Percentiles rank a stretch among this genome's conserved stretches.
Evolutionary conservation across 805 yeast species (phyloP).

Genomic region (Debaryomyces maramus): DNA sequence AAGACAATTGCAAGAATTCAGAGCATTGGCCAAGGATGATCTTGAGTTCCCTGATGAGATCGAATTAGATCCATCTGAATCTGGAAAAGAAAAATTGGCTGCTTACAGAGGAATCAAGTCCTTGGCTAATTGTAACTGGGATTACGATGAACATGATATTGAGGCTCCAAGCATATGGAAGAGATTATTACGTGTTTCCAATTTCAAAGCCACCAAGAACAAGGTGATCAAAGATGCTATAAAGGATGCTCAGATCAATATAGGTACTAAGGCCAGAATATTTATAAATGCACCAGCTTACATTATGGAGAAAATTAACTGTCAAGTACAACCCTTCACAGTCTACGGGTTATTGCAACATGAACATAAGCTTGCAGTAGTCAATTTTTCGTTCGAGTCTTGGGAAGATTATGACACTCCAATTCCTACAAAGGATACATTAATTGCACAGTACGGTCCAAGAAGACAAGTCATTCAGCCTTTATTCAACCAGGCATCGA

Average conservation of each 20-base stretch:
- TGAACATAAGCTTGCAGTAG: conserved; percentile 83
- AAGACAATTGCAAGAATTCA: conserved; percentile 67
- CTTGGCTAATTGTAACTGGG: conserved; percentile 81
- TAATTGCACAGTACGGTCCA: conserved; percentile 90
- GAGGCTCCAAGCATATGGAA: conserved; percentile 78
- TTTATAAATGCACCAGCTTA: conserved; percentile 56
- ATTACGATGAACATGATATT: conserved; percentile 76
- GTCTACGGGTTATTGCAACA: conserved; percentile 76
- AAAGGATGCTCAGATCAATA: conserved; percentile 39
- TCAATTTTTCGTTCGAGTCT: conserved; percentile 76
- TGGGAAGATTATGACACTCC: conserved; percentile 92
- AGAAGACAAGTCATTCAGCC: conserved; percentile 85
- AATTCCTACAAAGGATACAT: conserved; percentile 74
- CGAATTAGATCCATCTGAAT: conserved; percentile 73
- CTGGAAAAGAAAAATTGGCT: conserved; percentile 71
- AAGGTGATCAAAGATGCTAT: conserved; percentile 61
- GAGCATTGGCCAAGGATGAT: conserved; percentile 75
- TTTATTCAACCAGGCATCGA: conserved; percentile 73
- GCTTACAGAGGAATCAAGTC: conserved; percentile 88
- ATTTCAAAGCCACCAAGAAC: conserved; percentile 74
- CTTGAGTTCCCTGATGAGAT: conserved; percentile 94
- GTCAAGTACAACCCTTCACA: conserved; percentile 51
- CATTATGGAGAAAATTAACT: conserved; percentile 44
- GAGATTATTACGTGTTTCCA: conserved; percentile 69
- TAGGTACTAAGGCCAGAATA: conserved; percentile 65